Conservation (phyloP, 345 rosid genomes). For the Noccaea bulbosa region DNA sequence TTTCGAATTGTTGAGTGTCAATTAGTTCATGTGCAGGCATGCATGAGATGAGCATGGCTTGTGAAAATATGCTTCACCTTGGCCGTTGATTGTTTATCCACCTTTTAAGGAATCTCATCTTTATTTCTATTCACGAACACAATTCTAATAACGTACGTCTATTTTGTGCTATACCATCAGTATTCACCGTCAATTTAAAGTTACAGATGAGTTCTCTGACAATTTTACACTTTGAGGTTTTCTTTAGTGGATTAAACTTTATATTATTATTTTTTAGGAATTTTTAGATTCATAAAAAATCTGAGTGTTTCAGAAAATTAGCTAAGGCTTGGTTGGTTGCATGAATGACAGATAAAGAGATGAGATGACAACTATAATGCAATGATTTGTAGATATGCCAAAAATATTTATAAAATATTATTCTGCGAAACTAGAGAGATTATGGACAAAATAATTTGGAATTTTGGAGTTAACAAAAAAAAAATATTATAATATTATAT, state of each 20-base stretch:
- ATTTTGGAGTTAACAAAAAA: not conserved
- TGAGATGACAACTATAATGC: not conserved
- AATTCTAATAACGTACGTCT: conserved; percentile 36
- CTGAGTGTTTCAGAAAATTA: not conserved
- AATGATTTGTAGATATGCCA: not conserved
- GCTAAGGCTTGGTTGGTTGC: not conserved
- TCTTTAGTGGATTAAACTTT: conserved; percentile 22
- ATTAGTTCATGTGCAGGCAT: conserved; percentile 6
- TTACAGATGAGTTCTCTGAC: conserved; percentile 37
- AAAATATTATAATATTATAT: no score
- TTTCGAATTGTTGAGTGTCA: conserved; percentile 6
- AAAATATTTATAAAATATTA: not conserved
- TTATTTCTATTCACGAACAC: conserved; percentile 45
- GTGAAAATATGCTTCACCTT: conserved; percentile 34
- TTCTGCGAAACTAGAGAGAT: not conserved
- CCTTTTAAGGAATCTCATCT: conserved; percentile 41
- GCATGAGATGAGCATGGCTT: conserved; percentile 5
- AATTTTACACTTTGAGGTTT: conserved; percentile 3
- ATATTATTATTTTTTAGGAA: not conserved
- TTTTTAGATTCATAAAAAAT: not conserved
- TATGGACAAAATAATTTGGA: not conserved
- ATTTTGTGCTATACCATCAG: conserved; percentile 36
- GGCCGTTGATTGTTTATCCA: conserved; percentile 35
- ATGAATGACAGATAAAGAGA: not conserved
- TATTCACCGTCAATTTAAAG: conserved; percentile 37